Base-by-base conservation (phyloP, 2,329 filamentous ascomycete species). In the Xylaria sp. region DNA sequence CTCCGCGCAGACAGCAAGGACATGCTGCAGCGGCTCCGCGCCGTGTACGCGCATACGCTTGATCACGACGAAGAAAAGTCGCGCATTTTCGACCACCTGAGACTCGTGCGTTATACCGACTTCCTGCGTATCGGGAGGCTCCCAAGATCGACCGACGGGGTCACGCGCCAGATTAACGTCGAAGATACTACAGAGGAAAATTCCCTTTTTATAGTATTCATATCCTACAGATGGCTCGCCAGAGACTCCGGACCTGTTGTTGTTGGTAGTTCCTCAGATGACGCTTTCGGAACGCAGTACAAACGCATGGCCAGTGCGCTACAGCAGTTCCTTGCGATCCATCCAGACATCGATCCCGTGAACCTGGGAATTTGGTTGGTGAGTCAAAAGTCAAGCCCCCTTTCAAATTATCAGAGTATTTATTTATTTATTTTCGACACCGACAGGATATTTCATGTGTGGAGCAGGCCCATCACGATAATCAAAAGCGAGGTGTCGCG, bases 381-480 rank as follows among this genome's bases (percentile, higher is more conserved):
- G 14, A 9, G 35, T 37, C 7, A 9, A 37, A 6, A 6, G 8
- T 15, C 14, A 37, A 9, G 14, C 35, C 14, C 12, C 35, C 35
- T 37, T 37, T 9, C 14, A 12, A 37, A 37, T 9, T 3, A 12
- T 12, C 73, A 64, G 38, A 33, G 40, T 9, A 11, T 35, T 42
- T 49, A 28, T 38, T n/a, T n/a, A n/a, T n/a, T n/a, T n/a, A n/a
- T n/a, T n/a, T n/a, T n/a, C n/a, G n/a, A 35, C 25, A 2, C 31
- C 21, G 7, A 15, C 46, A 78, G 77, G 77, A 79, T 63, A 73
- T 66, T 52, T 74, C 77, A 8, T 79, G 77, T 54, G 71, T 80
- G 21, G 70, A 78, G 63, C 77, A 80, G 64, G n/a, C n/a, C n/a
- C n/a, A n/a, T n/a, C n/a, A n/a, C n/a, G 70, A 73, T 21, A 50